phyloP scores from a whole-genome alignment of 192 early-diverging fungal genomes.

The Coemansia sp. region DNA sequence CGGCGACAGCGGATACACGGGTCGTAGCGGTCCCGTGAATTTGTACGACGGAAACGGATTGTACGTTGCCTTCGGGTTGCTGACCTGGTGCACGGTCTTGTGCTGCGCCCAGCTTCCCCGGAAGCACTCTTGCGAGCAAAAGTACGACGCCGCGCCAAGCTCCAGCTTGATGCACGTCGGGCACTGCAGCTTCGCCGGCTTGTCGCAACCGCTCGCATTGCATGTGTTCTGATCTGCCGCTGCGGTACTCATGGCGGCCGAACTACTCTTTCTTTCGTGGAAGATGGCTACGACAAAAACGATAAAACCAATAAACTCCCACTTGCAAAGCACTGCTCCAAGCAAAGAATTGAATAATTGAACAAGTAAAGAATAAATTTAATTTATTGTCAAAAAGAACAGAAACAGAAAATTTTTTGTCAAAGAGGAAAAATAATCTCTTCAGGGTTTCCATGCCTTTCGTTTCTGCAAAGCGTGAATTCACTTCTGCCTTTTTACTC shows the following conservation, averaged over 20 bases:
- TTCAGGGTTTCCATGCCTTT: too few species aligned
- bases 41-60: slow-evolving; percentile 62
- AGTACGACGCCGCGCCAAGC: slow-evolving; percentile 63
- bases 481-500: too few species aligned
- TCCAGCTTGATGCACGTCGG: slow-evolving; percentile 76
- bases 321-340: too few species aligned
- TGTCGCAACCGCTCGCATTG: slow-evolving; percentile 58
- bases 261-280: not conserved
- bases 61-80: slow-evolving; percentile 44
- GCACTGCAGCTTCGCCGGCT: slow-evolving; percentile 72
- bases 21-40: slow-evolving; percentile 69
- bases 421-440: too few species aligned
- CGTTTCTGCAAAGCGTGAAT: too few species aligned
- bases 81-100: slow-evolving; percentile 38
- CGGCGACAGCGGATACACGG: slow-evolving; percentile 77
- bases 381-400: too few species aligned
- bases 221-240: slow-evolving; percentile 38
- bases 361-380: too few species aligned
- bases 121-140: slow-evolving; percentile 83
- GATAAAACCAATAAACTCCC: not conserved
- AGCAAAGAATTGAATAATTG: too few species aligned
- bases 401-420: too few species aligned
- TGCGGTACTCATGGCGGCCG: slow-evolving; percentile 7
- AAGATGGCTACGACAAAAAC: slow-evolving; percentile 7
- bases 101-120: slow-evolving; percentile 63